These are phyloP conservation scores for Lycium ferocissimum DNA, from an alignment of 257 asterid species.

Conservation along the genomic window DNA sequence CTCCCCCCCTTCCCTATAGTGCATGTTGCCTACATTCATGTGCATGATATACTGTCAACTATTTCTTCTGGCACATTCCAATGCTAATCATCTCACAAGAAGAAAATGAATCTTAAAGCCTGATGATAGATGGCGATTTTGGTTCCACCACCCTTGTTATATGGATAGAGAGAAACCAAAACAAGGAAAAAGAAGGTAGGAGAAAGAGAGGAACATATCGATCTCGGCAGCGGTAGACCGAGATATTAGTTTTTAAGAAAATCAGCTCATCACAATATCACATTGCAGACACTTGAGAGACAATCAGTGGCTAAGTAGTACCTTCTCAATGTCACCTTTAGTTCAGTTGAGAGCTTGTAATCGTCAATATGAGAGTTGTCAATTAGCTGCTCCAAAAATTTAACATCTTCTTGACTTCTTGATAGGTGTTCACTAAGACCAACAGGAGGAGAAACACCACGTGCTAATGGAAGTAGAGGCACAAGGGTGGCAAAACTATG, in stretches of 20 bases:
- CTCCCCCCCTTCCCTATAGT: not conserved
- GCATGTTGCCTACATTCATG: slow-evolving; percentile 9
- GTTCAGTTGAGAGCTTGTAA: slow-evolving; percentile 83
- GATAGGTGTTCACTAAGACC: slow-evolving; percentile 79
- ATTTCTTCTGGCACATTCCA: not conserved
- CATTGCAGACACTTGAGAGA: slow-evolving; percentile 20
- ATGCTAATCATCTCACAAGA: slow-evolving; percentile 12
- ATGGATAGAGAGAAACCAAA: slow-evolving; percentile 10
- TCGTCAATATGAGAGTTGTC: slow-evolving; percentile 98
- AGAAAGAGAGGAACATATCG: slow-evolving; percentile 9
- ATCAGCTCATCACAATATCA: slow-evolving; percentile 26
- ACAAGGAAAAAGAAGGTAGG: not conserved
- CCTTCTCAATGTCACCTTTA: slow-evolving; percentile 94
- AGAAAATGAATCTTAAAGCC: slow-evolving; percentile 19
- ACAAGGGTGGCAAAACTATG: slow-evolving; percentile 97
- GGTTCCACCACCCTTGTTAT: not conserved
- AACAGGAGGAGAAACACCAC: slow-evolving; percentile 79
- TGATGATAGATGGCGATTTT: not conserved
- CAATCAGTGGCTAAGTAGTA: slow-evolving; percentile 36
- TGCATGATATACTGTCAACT: not conserved
- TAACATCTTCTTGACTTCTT: slow-evolving; percentile 87
- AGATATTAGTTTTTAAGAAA: not conserved
- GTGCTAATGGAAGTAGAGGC: slow-evolving; percentile 97
- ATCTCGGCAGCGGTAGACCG: not conserved
- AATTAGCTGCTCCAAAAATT: slow-evolving; percentile 94